These are phyloP conservation scores for Cryptococcus deneoformans DNA, from an alignment of 1,284 basidiomycete species.

Conservation along the genomic window DNA sequence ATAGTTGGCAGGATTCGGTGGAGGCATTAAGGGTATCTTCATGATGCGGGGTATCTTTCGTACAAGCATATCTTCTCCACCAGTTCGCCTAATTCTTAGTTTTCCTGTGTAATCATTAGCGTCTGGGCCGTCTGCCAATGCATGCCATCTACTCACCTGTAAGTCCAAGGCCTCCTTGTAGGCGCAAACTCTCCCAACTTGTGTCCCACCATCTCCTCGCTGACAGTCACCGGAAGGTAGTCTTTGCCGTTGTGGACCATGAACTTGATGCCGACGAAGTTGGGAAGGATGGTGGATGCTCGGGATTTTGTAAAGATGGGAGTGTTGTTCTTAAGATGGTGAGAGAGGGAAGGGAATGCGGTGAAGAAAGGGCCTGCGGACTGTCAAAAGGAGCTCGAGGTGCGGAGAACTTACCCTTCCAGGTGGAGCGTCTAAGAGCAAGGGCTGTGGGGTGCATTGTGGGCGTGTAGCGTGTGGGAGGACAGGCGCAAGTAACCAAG, in stretches of 20 bases:
- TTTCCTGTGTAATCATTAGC: slow-evolving; percentile 2
- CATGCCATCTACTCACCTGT: slow-evolving; percentile 35
- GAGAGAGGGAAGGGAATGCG: slow-evolving; percentile 57
- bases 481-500: too few species aligned
- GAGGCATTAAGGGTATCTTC: slow-evolving; percentile 9
- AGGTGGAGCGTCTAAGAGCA: slow-evolving; percentile 46
- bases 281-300: slow-evolving; percentile 89
- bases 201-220: slow-evolving; percentile 98
- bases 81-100: slow-evolving; percentile 16
- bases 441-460: slow-evolving; percentile 25
- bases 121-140: too few species aligned
- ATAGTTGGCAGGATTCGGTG: background rate
- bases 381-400: background rate
- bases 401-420: slow-evolving; percentile 49
- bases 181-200: slow-evolving; percentile 94
- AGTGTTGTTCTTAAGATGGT: slow-evolving; percentile 76
- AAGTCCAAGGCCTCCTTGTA: slow-evolving; percentile 63
- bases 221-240: slow-evolving; percentile 79
- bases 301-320: slow-evolving; percentile 88
- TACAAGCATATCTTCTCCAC: background rate
- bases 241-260: slow-evolving; percentile 93
- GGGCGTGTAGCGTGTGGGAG: background rate
- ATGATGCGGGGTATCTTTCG: slow-evolving; percentile 14
- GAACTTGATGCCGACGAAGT: slow-evolving; percentile 87
- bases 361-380: slow-evolving; percentile 10